Evolutionary conservation across 192 early-diverging fungal genomes (phyloP).

Genomic region (Umbelopsis sp.): DNA sequence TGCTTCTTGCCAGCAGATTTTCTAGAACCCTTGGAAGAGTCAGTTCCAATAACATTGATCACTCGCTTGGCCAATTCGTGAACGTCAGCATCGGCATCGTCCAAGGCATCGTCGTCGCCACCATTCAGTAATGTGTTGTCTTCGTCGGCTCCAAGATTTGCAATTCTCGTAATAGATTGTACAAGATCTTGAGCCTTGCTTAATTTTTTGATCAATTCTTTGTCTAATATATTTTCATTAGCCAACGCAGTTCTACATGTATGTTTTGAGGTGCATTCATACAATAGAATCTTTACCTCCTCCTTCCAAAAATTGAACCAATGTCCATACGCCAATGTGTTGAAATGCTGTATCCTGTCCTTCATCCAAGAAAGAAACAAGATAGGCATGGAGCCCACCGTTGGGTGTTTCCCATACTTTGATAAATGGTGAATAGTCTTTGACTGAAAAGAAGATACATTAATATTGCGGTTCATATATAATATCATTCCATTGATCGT

Average conservation of each 20-base stretch:
- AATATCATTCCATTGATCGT: no score
- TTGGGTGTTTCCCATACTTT: conserved; percentile 67
- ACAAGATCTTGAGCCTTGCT: conserved; percentile 15
- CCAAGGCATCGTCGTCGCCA: conserved; percentile 23
- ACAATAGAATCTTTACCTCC: conserved; percentile 24
- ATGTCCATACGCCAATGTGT: conserved; percentile 86
- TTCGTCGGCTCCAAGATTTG: neutral
- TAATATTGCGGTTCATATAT: no score
- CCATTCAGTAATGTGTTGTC: neutral
- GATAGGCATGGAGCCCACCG: conserved; percentile 69
- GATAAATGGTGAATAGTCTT: conserved; percentile 67
- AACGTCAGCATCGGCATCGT: conserved; percentile 39
- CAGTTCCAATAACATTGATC: neutral
- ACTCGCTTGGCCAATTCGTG: conserved; percentile 33
- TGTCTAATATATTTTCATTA: neutral
- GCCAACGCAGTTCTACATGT: no score
- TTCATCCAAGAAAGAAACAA: conserved; percentile 66
- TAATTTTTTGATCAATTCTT: conserved; percentile 18
- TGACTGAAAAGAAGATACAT: conserved; percentile 36
- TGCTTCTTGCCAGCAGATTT: conserved; percentile 12
- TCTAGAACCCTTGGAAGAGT: neutral
- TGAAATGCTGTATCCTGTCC: conserved; percentile 70
- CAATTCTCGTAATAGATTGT: conserved; percentile 17
- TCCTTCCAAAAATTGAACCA: conserved; percentile 77
- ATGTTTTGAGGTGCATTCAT: no score